These are phyloP conservation scores for Punctularia strigosozonata DNA, from an alignment of 768 basidiomycete genomes.

Conservation along the genomic window DNA sequence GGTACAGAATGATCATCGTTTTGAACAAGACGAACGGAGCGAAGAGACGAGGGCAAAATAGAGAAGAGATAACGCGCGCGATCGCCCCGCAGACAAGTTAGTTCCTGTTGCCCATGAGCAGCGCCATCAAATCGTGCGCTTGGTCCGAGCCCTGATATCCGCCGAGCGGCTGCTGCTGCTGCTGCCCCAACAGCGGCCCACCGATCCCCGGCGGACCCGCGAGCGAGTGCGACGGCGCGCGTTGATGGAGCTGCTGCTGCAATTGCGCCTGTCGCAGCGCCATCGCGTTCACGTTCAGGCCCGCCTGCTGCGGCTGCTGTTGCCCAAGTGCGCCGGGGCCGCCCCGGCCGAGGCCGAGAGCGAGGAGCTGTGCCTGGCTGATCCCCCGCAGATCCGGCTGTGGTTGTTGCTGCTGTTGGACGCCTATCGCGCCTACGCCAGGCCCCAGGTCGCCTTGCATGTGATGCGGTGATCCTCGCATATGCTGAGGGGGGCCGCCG, in stretches of 20 bases:
- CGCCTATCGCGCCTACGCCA: too few relatives aligned
- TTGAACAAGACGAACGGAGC: too few relatives aligned
- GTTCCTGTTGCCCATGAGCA: too few relatives aligned
- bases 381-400: slow-evolving; percentile 44
- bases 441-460: slow-evolving; percentile 8
- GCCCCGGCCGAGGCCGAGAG: slow-evolving; percentile 31
- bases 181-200: too few relatives aligned
- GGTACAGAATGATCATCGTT: too few relatives aligned
- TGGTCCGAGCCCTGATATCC: slow-evolving; percentile 36
- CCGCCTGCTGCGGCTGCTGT: slow-evolving; percentile 35
- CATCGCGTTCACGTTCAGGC: slow-evolving; percentile 28
- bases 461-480: background rate
- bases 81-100: too few relatives aligned
- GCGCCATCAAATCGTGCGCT: slow-evolving; percentile 69
- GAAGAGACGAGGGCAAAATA: too few relatives aligned
- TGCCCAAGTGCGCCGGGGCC: slow-evolving; percentile 33
- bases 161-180: slow-evolving; percentile 47
- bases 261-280: slow-evolving; percentile 29
- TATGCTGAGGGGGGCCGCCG: background rate
- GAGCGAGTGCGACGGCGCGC: slow-evolving; percentile 38
- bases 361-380: slow-evolving; percentile 35
- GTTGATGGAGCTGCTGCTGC: slow-evolving; percentile 29
- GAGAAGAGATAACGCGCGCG: too few relatives aligned
- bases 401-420: too few relatives aligned
- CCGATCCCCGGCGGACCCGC: slow-evolving; percentile 35